A percentile compares a stretch with the other conserved stretches of the same genome.
These are phyloP conservation scores for Saccharomyces pastorianus DNA, from an alignment of 1,139 yeast species.

Conservation along the genomic window DNA sequence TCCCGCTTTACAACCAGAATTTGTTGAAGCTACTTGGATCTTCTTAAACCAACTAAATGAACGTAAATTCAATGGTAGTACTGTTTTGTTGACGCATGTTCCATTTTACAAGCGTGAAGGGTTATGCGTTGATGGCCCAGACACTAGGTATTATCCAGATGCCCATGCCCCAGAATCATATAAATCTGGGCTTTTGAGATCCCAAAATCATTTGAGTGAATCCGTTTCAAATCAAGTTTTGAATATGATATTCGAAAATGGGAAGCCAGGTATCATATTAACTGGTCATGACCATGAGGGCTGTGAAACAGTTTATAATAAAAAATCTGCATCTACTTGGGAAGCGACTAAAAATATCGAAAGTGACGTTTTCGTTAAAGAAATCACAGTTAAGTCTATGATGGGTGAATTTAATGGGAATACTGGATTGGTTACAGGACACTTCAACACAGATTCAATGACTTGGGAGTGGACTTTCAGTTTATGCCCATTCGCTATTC, in stretches of 20 bases:
- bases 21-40: slow-evolving; percentile 58
- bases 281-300: slow-evolving; percentile 98
- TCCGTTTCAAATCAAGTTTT: slow-evolving; percentile 61
- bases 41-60: slow-evolving; percentile 53
- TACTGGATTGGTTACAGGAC: slow-evolving; percentile 76
- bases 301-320: slow-evolving; percentile 61
- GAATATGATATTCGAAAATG: slow-evolving; percentile 56
- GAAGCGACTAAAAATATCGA: slow-evolving; percentile 40
- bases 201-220: slow-evolving; percentile 77
- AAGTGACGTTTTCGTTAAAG: slow-evolving; percentile 42
- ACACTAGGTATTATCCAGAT: slow-evolving; percentile 52
- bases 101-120: slow-evolving; percentile 81
- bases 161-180: slow-evolving; percentile 50
- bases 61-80: slow-evolving; percentile 60
- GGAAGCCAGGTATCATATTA: slow-evolving; percentile 65
- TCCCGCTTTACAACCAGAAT: slow-evolving; percentile 73
- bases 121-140: slow-evolving; percentile 80
- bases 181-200: slow-evolving; percentile 60
- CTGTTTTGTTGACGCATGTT: slow-evolving; percentile 78
- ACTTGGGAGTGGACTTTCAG: slow-evolving; percentile 62
- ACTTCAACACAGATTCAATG: slow-evolving; percentile 35
- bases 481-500: slow-evolving; percentile 77
- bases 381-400: slow-evolving; percentile 81
- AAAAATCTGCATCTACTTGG: slow-evolving; percentile 42
- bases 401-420: slow-evolving; percentile 96